phyloP scores from a whole-genome alignment of 352 stramenopile species.

The Phytophthora nicotianae region DNA sequence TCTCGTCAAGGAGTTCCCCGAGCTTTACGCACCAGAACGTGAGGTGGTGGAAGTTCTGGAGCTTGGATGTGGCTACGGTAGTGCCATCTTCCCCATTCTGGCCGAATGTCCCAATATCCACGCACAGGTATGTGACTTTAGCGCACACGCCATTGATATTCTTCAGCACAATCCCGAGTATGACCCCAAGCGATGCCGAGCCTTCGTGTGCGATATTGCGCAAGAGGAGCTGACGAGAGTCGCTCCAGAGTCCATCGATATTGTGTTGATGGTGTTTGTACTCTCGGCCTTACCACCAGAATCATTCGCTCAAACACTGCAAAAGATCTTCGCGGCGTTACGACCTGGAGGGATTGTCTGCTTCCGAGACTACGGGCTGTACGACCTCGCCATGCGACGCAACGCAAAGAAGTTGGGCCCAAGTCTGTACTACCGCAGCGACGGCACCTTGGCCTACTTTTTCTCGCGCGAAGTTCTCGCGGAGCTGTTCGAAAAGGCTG shows the following conservation, averaged over 20 bases:
- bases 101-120: conserved; percentile 62
- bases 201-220: conserved; percentile 79
- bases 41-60: conserved; percentile 65
- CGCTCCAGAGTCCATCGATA: conserved; percentile 56
- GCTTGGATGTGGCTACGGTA: conserved; percentile 88
- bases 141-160: conserved; percentile 76
- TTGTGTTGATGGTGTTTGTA: conserved; percentile 87
- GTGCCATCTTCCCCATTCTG: conserved; percentile 86
- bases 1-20: conserved; percentile 79
- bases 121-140: conserved; percentile 85
- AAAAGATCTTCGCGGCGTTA: conserved; percentile 61
- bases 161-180: conserved; percentile 58
- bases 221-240: conserved; percentile 54
- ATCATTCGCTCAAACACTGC: conserved; percentile 51
- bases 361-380: conserved; percentile 89
- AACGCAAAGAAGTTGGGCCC: conserved; percentile 67
- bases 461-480: conserved; percentile 70
- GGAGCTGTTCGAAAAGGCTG: conserved; percentile 48
- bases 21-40: conserved; percentile 49
- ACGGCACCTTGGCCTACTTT: conserved; percentile 80
- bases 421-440: conserved; percentile 75
- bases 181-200: conserved; percentile 55
- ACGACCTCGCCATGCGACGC: conserved; percentile 87
- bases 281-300: conserved; percentile 75
- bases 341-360: conserved; percentile 75